A percentile compares a stretch with the other conserved stretches of the same genome.
Evolutionary conservation across 495 filamentous ascomycete species (phyloP).

Genomic region (Parmelia sp.): DNA sequence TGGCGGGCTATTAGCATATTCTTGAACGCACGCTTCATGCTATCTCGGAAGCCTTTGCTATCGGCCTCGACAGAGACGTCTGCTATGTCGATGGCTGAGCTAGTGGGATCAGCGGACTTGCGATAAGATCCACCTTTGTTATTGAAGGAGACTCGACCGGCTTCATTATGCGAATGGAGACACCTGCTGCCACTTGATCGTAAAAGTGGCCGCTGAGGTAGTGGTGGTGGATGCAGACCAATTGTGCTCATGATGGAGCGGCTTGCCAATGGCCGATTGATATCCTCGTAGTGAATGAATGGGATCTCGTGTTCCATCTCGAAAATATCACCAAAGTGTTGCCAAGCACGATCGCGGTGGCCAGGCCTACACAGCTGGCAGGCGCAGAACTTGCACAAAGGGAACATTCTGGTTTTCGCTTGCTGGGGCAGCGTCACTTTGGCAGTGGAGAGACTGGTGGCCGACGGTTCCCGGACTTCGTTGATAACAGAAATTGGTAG

Average conservation of each 20-base stretch:
- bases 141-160: constrained; percentile 9
- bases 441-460: neutral
- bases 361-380: constrained; percentile 47
- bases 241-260: constrained; percentile 6
- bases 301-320: constrained; percentile 23
- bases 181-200: constrained; percentile 13
- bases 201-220: constrained; percentile 14
- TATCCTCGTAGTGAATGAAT: constrained; percentile 18
- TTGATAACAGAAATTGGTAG: constrained; percentile 23
- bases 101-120: neutral
- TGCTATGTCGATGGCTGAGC: constrained; percentile 7
- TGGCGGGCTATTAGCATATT: constrained; percentile 19
- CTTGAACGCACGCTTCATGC: constrained; percentile 21
- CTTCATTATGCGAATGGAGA: constrained; percentile 6
- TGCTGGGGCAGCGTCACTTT: constrained; percentile 9
- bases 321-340: constrained; percentile 45
- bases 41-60: constrained; percentile 23
- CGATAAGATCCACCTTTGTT: neutral
- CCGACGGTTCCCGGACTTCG: neutral
- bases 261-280: constrained; percentile 25
- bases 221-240: neutral
- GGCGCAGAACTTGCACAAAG: constrained; percentile 45
- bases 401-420: constrained; percentile 37
- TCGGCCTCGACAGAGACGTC: constrained; percentile 16
- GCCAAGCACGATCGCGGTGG: constrained; percentile 39